Evolutionary conservation across 176 grass and related monocot genomes (phyloP).

Genomic region (Cenchrus americanus): DNA sequence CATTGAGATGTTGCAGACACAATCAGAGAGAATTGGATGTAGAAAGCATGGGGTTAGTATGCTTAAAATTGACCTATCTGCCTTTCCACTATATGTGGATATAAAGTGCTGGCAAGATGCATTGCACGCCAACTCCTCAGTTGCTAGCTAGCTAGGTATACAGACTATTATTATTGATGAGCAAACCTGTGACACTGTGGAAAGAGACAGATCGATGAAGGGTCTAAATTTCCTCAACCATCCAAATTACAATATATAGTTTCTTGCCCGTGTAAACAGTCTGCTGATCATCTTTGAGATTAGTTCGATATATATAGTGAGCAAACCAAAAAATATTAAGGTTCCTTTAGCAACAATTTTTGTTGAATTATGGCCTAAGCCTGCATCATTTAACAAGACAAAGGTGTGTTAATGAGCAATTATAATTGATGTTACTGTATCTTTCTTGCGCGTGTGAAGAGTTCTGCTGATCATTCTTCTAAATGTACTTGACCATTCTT

Average conservation of each 20-base stretch:
- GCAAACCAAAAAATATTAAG: not conserved
- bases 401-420: not conserved
- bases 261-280: not conserved
- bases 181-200: not conserved
- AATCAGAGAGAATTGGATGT: not conserved
- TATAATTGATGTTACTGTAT: not conserved
- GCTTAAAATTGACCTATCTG: conserved; percentile 7
- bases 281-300: not conserved
- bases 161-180: not conserved
- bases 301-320: not conserved
- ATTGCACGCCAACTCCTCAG: not conserved
- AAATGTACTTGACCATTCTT: not conserved
- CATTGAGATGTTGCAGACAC: not conserved
- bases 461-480: not conserved
- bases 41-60: conserved; percentile 17
- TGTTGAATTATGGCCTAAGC: not conserved
- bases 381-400: not conserved
- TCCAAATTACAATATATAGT: not conserved
- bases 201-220: not conserved
- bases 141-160: too few relatives aligned
- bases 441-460: not conserved
- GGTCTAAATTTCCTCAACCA: conserved; percentile 4
- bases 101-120: conserved; percentile 18
- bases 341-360: not conserved
- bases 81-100: not conserved